Percentiles rank a stretch among this genome's conserved stretches.
phyloP scores from a whole-genome alignment of 306 rosid genomes.

The barrel medic (Medicago truncatula) region MtrunA17r5.0-ANR NC_053044.1:42968501-42969000 shows the following conservation, averaged over 20 bases:
- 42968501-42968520: no score
- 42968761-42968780: conserved; percentile 48
- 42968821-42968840: conserved; percentile 10
- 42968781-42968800: conserved; percentile 51
- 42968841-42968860: conserved; percentile 39
- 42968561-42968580: conserved; percentile 52
- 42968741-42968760: conserved; percentile 41
- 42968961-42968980: conserved; percentile 5
- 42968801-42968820: background rate
- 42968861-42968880: background rate
- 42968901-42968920: background rate
- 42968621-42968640: background rate
- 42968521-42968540: conserved; percentile 1
- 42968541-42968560: conserved; percentile 8
- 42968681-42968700: background rate
- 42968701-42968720: background rate
- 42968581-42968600: conserved; percentile 25
- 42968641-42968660: background rate
- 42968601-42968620: conserved; percentile 33
- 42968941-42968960: conserved; percentile 5
- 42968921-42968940: conserved; percentile 21
- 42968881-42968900: conserved; percentile 40
- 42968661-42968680: background rate
- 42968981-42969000: conserved; percentile 1
- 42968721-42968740: conserved; percentile 16